Evolutionary conservation across 768 basidiomycete genomes (phyloP).

Genomic region (Boletus rubescentipes): DNA sequence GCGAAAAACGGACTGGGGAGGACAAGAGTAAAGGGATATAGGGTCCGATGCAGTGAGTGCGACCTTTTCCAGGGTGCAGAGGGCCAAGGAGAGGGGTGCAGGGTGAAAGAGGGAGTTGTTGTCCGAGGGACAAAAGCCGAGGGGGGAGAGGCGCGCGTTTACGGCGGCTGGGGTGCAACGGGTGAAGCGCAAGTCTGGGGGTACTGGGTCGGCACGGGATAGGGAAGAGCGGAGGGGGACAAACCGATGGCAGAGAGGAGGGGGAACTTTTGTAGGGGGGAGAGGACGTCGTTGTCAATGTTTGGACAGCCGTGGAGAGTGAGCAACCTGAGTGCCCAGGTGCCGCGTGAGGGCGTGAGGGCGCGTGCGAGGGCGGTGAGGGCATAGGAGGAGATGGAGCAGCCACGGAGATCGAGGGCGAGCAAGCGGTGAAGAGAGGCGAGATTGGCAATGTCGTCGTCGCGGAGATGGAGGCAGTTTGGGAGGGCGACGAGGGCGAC

Average conservation of each 20-base stretch:
- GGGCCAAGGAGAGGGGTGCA: constrained; percentile 35
- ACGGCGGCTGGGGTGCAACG: constrained; percentile 34
- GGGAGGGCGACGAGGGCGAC: constrained; percentile 64
- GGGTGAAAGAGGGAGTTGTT: constrained; percentile 43
- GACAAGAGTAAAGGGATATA: constrained; percentile 30
- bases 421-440: constrained; percentile 51
- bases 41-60: constrained; percentile 8
- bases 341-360: constrained; percentile 42
- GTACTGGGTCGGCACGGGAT: constrained; percentile 1
- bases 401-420: constrained; percentile 65
- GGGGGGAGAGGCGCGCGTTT: constrained; percentile 12
- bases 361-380: constrained; percentile 52
- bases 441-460: constrained; percentile 52
- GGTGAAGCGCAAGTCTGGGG: constrained; percentile 51
- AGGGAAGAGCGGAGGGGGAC: constrained; percentile 21
- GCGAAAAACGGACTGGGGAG: constrained; percentile 26
- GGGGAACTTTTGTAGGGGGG: constrained; percentile 46
- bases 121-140: constrained; percentile 29
- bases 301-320: constrained; percentile 52
- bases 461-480: constrained; percentile 53
- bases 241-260: constrained; percentile 62
- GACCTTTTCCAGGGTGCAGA: constrained; percentile 32
- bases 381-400: constrained; percentile 50
- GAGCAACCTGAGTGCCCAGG: constrained; percentile 60
- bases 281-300: constrained; percentile 45